Evolutionary conservation across 371 early-diverging fungal species (phyloP), one percentile per base, ranked within the genome.

Genomic region (Syncephalastrum contaminatum): DNA sequence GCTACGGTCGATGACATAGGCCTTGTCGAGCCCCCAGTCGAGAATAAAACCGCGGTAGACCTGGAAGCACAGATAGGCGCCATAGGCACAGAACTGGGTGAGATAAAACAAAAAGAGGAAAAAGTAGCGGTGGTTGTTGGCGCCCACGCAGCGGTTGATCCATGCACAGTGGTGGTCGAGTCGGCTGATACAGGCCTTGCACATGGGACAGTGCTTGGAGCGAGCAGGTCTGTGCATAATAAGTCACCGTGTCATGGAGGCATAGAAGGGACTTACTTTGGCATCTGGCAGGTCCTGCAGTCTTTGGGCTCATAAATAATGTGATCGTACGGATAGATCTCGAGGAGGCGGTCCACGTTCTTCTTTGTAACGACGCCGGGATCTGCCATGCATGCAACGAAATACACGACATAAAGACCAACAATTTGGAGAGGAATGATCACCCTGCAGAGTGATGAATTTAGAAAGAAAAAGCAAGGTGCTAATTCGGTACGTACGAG

Each of bases 111-210:
- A 62, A 55, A 91, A 91, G 15, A 74, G 51, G 43, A 90, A 74
- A 51, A 91, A 91, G 59, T 83, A 87, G 0, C 86, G 84, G 54
- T 83, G 82, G 54, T 89, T 91, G 60, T 79, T 77, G 51, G 84
- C 80, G 4, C 91, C 90, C 6, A 91, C 86, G 63, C 90, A 90
- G 54, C 77, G 80, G 59, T 89, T 90, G 53, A 91, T 74, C 91
- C 91, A 91, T 0, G 83, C 80, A 66, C 91, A 91, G 52, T 89
- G 90, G 55, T 91, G 91, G 63, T 91, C 91, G 44, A 72, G 60
- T 60, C 77, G 70, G 18, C 87, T 81, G 10, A 91, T 73, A 68
- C 91, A 91, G 41, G 75, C 77, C 27, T 84, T 83, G 67, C 89
- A 90, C 60, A 87, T 64, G 5, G 88, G 81, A 58, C 90, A 91